Evolutionary conservation across 108 stramenopile genomes (phyloP).

Genomic region (Chaetoceros tenuissimus): DNA sequence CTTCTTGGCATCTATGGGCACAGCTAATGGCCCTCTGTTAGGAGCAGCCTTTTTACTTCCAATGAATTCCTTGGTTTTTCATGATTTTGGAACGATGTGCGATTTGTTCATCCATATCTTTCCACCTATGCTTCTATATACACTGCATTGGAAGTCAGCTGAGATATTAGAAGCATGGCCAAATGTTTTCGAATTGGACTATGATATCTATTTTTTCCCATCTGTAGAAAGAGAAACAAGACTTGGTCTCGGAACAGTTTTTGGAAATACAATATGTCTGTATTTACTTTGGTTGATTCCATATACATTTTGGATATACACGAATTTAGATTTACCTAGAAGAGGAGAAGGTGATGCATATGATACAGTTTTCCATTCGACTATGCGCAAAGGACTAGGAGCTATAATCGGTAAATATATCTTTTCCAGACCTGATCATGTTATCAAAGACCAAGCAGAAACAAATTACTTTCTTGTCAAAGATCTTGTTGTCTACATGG

Average conservation of each 20-base stretch:
- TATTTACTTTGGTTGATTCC: slow-evolving; percentile 51
- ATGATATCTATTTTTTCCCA: slow-evolving; percentile 25
- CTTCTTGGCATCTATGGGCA: slow-evolving; percentile 29
- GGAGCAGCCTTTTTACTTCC: slow-evolving; percentile 36
- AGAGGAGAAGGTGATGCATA: slow-evolving; percentile 23
- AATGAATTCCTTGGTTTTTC: slow-evolving; percentile 45
- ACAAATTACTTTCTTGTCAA: slow-evolving; percentile 34
- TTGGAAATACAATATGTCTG: slow-evolving; percentile 26
- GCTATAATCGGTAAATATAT: slow-evolving; percentile 23
- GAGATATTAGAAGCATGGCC: slow-evolving; percentile 37
- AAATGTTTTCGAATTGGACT: slow-evolving; percentile 25
- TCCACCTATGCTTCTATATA: slow-evolving; percentile 49
- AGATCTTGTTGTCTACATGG: slow-evolving; percentile 48
- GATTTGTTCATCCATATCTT: slow-evolving; percentile 48
- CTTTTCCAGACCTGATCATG: slow-evolving; percentile 26
- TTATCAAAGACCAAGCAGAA: slow-evolving; percentile 31
- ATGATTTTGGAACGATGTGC: slow-evolving; percentile 40
- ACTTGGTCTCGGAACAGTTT: slow-evolving; percentile 24
- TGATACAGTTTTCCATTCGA: slow-evolving; percentile 50
- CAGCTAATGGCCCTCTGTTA: slow-evolving; percentile 34
- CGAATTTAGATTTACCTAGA: slow-evolving; percentile 33
- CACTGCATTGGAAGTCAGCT: slow-evolving; percentile 31
- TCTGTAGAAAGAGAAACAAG: slow-evolving; percentile 13
- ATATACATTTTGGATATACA: slow-evolving; percentile 38
- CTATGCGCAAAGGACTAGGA: slow-evolving; percentile 29